These are phyloP conservation scores for Rhizopus sp. DNA, from an alignment of 371 early-diverging fungal genomes.

Conservation along the genomic window DNA sequence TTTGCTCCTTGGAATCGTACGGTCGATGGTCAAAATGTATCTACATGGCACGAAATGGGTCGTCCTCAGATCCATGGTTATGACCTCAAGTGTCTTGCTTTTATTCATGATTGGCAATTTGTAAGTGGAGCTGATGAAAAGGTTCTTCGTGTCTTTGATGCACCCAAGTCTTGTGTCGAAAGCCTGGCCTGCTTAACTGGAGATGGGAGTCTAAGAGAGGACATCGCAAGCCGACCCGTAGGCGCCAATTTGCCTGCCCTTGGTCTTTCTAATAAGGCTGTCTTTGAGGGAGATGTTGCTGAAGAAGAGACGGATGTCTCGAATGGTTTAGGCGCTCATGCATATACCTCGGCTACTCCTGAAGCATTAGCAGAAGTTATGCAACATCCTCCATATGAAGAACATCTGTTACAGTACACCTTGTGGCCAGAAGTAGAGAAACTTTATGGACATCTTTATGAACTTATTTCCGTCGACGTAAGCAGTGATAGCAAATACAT, in stretches of 20 bases:
- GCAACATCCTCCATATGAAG: constrained; percentile 85
- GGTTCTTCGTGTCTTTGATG: constrained; percentile 87
- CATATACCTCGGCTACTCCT: constrained; percentile 50
- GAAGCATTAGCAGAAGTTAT: constrained; percentile 54
- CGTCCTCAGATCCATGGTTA: constrained; percentile 98
- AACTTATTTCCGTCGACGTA: constrained; percentile 78
- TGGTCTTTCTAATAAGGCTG: constrained; percentile 95
- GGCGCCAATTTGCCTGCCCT: constrained; percentile 90
- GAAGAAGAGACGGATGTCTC: constrained; percentile 49
- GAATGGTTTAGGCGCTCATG: constrained; percentile 20
- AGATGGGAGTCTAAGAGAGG: constrained; percentile 37
- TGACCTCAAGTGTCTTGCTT: constrained; percentile 85
- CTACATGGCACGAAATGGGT: constrained; percentile 92
- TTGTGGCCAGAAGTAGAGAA: constrained; percentile 97
- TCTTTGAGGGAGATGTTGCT: constrained; percentile 62
- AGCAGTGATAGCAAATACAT: constrained; percentile 70
- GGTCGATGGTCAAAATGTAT: constrained; percentile 20
- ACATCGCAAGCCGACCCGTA: constrained; percentile 62
- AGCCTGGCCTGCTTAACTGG: constrained; percentile 60
- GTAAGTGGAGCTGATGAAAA: constrained; percentile 96
- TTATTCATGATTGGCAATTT: constrained; percentile 74
- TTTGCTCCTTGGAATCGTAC: constrained; percentile 73
- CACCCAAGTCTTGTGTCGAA: constrained; percentile 79
- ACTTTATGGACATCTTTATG: constrained; percentile 94
- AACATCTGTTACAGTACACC: constrained; percentile 85